phyloP scores from a whole-genome alignment of 2,329 filamentous ascomycete genomes.

The Orbilia ellipsospora region DNA sequence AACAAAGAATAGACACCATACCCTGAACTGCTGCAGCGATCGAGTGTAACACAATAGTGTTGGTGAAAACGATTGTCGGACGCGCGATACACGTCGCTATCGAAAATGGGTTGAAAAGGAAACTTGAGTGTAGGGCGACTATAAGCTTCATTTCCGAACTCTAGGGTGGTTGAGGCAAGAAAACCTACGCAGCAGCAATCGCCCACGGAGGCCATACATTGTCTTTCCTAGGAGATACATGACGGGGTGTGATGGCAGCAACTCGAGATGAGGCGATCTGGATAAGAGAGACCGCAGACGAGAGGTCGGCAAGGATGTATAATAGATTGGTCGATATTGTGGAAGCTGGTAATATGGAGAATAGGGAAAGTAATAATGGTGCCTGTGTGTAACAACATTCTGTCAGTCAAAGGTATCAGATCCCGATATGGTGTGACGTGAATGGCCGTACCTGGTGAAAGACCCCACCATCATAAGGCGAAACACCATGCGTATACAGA shows the following conservation, averaged over 20 bases:
- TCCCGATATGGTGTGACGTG: neutral
- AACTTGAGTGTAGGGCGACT: conserved; percentile 67
- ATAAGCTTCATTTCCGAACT: neutral
- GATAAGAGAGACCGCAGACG: conserved; percentile 82
- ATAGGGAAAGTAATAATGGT: conserved; percentile 88
- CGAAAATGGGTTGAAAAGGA: conserved; percentile 94
- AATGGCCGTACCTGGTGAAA: conserved; percentile 70
- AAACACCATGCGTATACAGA: conserved; percentile 94
- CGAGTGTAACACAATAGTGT: conserved; percentile 85
- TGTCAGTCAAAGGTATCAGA: conserved; percentile 6
- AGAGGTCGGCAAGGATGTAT: conserved; percentile 81
- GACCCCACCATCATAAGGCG: conserved; percentile 93
- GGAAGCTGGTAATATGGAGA: conserved; percentile 83
- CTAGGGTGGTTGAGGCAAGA: neutral
- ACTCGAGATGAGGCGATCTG: conserved; percentile 84
- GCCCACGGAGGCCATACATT: conserved; percentile 79
- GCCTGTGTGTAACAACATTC: conserved; percentile 72
- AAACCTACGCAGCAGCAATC: conserved; percentile 79
- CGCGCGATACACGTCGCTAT: conserved; percentile 89
- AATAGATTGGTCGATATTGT: conserved; percentile 81
- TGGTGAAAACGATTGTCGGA: conserved; percentile 88
- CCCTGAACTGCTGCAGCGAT: conserved; percentile 82
- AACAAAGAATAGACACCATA: conserved; percentile 62
- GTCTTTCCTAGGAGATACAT: conserved; percentile 79
- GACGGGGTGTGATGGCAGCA: conserved; percentile 77